Conservation (phyloP, 164 flowering plant genomes). For the Platanus orientalis region DNA sequence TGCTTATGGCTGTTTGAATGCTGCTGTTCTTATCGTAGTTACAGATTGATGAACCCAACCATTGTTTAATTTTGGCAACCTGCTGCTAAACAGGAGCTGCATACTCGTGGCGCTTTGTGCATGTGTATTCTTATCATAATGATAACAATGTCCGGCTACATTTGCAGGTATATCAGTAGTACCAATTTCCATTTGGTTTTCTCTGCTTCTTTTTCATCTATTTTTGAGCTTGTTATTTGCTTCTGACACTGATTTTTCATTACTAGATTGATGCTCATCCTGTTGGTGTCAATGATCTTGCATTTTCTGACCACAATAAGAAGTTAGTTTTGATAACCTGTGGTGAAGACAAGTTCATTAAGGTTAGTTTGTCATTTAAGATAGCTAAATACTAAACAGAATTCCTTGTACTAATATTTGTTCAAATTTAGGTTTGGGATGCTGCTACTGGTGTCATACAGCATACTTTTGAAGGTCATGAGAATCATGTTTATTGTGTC, state of each 20-base stretch:
- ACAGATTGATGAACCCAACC: background rate
- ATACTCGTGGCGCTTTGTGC: constrained; percentile 66
- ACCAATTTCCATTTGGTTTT: too few species aligned
- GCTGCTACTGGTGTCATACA: constrained; percentile 41
- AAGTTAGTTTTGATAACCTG: constrained; percentile 54
- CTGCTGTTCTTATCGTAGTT: too few species aligned
- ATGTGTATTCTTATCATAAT: constrained; percentile 52
- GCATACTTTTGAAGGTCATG: constrained; percentile 72
- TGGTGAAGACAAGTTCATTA: constrained; percentile 75
- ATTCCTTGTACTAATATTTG: background rate
- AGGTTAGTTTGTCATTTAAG: constrained; percentile 39
- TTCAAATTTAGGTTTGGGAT: constrained; percentile 67
- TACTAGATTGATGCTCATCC: constrained; percentile 67
- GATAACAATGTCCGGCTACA: constrained; percentile 41
- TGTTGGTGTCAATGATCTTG: constrained; percentile 70
- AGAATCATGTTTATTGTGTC: constrained; percentile 69
- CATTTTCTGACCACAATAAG: constrained; percentile 46
- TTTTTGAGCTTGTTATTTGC: background rate
- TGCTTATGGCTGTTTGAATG: too few species aligned
- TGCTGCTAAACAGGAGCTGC: constrained; percentile 52
- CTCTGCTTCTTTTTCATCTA: background rate
- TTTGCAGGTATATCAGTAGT: constrained; percentile 41
- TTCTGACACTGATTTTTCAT: constrained; percentile 8
- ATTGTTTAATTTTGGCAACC: background rate
- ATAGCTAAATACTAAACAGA: background rate